A percentile compares a stretch with the other conserved stretches of the same genome.
Evolutionary conservation across 352 stramenopile species (phyloP).

Genomic region (Pythium scleroteichum): DNA sequence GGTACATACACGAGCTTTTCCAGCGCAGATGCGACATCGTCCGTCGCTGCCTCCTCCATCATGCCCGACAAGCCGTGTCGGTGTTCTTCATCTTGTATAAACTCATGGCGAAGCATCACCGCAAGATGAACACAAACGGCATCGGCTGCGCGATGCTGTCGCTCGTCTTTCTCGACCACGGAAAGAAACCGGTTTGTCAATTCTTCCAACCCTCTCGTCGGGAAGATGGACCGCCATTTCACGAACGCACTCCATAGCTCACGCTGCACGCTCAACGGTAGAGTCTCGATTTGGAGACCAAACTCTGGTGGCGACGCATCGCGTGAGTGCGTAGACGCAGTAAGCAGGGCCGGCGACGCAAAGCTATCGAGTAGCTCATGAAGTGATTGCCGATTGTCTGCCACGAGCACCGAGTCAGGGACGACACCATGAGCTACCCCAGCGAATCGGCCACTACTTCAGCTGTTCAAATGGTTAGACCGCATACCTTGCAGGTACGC

Average conservation of each 20-base stretch:
- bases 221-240: constrained; percentile 1
- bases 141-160: neutral
- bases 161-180: neutral
- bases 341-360: constrained; percentile 22
- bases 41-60: neutral
- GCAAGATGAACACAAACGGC: constrained; percentile 20
- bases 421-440: neutral
- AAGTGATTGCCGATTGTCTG: constrained; percentile 43
- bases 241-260: constrained; percentile 64
- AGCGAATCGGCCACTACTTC: neutral
- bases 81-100: neutral
- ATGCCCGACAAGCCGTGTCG: neutral
- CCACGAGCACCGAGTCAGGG: neutral
- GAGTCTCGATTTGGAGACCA: constrained; percentile 42
- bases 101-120: neutral
- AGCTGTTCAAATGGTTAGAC: neutral
- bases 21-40: no score
- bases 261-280: constrained; percentile 44
- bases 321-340: constrained; percentile 1
- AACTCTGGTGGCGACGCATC: constrained; percentile 12
- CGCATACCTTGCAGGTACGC: constrained; percentile 38
- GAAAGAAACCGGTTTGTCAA: constrained; percentile 23
- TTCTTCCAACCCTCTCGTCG: neutral
- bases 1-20: no score
- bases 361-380: constrained; percentile 38